phyloP scores from a whole-genome alignment of 2,329 filamentous ascomycete species.

The Cytospora leucostoma region DNA sequence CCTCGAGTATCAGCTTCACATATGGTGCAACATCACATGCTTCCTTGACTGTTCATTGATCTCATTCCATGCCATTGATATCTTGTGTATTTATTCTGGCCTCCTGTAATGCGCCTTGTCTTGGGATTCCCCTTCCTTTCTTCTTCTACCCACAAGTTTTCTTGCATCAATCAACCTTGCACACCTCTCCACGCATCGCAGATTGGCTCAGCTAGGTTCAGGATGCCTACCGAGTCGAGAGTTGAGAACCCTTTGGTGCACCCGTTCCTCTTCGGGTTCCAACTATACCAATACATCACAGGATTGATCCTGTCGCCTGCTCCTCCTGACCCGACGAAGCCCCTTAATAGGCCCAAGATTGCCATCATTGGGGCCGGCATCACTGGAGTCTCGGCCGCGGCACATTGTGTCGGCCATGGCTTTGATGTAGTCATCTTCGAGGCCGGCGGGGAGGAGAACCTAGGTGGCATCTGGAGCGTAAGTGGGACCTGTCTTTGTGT shows the following conservation, averaged over 20 bases:
- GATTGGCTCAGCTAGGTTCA: slow-evolving; percentile 9
- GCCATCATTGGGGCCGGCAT: slow-evolving; percentile 72
- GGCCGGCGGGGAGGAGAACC: slow-evolving; percentile 61
- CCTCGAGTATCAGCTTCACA: neutral
- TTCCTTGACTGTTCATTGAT: neutral
- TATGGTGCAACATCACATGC: neutral
- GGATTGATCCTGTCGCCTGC: slow-evolving; percentile 67
- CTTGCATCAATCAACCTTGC: neutral
- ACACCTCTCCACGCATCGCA: neutral
- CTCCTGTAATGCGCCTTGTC: neutral
- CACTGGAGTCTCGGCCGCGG: slow-evolving; percentile 74
- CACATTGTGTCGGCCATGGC: slow-evolving; percentile 82
- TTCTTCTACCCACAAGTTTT: neutral
- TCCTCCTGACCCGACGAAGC: slow-evolving; percentile 61
- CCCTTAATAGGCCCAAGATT: slow-evolving; percentile 63
- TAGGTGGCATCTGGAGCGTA: slow-evolving; percentile 83
- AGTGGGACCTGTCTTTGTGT: slow-evolving; percentile 34
- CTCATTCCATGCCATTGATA: slow-evolving; percentile 1
- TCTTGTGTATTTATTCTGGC: neutral
- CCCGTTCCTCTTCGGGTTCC: slow-evolving; percentile 63
- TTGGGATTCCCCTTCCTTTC: neutral
- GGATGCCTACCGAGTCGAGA: slow-evolving; percentile 38
- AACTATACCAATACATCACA: slow-evolving; percentile 65
- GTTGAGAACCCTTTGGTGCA: slow-evolving; percentile 48
- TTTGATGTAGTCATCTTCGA: slow-evolving; percentile 83